Evolutionary conservation across 2,329 filamentous ascomycete species (phyloP), one percentile per base, ranked within the genome.

Genomic region (Colletotrichum caudatum): DNA sequence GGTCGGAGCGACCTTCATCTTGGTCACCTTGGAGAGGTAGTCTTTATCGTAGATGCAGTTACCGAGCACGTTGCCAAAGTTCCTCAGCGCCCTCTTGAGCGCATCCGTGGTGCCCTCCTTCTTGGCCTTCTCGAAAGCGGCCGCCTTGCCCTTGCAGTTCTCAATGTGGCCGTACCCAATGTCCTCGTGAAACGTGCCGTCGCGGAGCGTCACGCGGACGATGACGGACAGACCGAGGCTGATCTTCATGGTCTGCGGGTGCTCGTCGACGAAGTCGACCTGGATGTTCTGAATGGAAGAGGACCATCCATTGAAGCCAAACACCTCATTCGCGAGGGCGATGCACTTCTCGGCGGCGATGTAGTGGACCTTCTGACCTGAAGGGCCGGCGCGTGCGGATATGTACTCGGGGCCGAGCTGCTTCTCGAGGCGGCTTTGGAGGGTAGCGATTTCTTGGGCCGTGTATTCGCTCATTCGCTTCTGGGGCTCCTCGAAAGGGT

Each of bases 11-110:
- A 91, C 89, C 85, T 97, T 98, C 78, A 99, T 86, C 82, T 94
- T 97, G 63, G 91, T 93, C n/a, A 98, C 93, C 80, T 94, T 95
- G 64, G 91, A 88, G 68, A 99, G 85, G 79, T 97, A 99, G 73
- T 95, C 91, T 81, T 98, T 97, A 83, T 99, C 96, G 82, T 99
- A 98, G 71, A 99, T 91, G 84, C 96, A 99, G 79, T 98, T 99
- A n/a, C 96, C 96, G 66, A 99, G 86, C 20, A 98, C 92, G 77
- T 98, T 98, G 71, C 96, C 96, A 81, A 99, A 99, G 74, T 91
- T 98, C 71, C 95, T 89, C 77, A 99, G 80, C 1, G 96, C 90
- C 75, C 96, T 89, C 82, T 99, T 99, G 78, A 99, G 80, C 1
- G 91, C 96, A 82, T 99, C 96, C 12, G 97, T 98, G 3, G 94